Conservation (phyloP, 768 basidiomycete species). For the Inosperma sp. region DNA sequence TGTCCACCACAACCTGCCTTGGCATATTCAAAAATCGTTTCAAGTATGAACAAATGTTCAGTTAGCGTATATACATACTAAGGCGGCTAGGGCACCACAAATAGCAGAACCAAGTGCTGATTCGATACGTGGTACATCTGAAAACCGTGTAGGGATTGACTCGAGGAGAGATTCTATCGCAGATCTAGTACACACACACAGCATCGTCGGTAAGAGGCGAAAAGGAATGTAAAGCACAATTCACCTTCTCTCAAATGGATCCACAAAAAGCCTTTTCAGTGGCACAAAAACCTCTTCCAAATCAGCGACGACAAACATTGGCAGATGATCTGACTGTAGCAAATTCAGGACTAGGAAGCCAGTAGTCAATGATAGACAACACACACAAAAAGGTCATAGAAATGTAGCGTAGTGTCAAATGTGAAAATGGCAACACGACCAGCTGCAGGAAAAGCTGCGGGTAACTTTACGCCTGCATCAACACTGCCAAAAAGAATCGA, state of each 20-base stretch:
- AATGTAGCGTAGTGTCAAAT: slow-evolving; percentile 76
- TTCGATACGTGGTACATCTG: slow-evolving; percentile 41
- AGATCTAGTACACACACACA: slow-evolving; percentile 41
- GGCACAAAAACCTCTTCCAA: slow-evolving; percentile 92
- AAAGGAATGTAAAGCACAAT: not conserved
- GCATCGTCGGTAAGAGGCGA: slow-evolving; percentile 8
- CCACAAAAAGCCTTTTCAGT: slow-evolving; percentile 66
- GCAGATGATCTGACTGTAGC: slow-evolving; percentile 46
- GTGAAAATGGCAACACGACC: slow-evolving; percentile 76
- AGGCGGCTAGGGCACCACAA: slow-evolving; percentile 60
- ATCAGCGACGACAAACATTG: slow-evolving; percentile 81
- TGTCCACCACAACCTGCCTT: slow-evolving; percentile 74
- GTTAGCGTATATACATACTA: slow-evolving; percentile 44
- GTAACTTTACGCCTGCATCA: slow-evolving; percentile 29
- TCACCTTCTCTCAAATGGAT: slow-evolving; percentile 67
- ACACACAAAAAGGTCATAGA: slow-evolving; percentile 84
- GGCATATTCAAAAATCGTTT: not conserved
- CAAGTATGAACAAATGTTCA: not conserved
- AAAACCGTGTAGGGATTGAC: slow-evolving; percentile 58
- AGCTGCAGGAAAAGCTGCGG: slow-evolving; percentile 48
- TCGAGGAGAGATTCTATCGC: slow-evolving; percentile 65
- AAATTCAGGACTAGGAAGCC: slow-evolving; percentile 23
- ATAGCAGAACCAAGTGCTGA: slow-evolving; percentile 79
- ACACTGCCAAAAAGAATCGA: slow-evolving; percentile 58
- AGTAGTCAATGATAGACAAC: slow-evolving; percentile 10